phyloP scores from a whole-genome alignment of 441 rosid species.

The Dalechampia spathulata region DNA sequence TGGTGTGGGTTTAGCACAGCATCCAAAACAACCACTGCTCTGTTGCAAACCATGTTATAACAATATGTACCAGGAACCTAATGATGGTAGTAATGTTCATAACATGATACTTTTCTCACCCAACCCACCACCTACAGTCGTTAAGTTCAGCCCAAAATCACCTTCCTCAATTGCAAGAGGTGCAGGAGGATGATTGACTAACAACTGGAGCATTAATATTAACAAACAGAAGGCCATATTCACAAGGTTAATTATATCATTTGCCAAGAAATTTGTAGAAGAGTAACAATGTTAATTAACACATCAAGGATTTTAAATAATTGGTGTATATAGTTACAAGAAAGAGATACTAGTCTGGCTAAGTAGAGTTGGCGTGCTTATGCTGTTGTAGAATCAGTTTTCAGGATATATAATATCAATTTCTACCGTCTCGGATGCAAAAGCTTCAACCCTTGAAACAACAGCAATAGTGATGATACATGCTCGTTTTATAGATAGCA shows the following conservation, averaged over 20 bases:
- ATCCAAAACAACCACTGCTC: conserved; percentile 75
- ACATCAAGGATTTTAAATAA: no score
- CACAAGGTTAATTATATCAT: not conserved
- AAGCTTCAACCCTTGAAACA: not conserved
- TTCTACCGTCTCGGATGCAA: not conserved
- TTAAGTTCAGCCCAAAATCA: not conserved
- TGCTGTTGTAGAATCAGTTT: no score
- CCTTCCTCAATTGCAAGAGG: not conserved
- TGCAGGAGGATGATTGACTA: not conserved
- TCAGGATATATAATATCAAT: no score
- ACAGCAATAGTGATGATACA: not conserved
- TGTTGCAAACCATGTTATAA: conserved; percentile 33
- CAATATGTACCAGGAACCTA: conserved; percentile 6
- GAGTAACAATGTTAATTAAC: no score
- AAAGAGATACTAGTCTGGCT: no score
- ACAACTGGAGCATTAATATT: not conserved
- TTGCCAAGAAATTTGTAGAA: no score
- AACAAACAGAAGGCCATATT: not conserved
- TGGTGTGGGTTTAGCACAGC: conserved; percentile 47
- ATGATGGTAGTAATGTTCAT: not conserved
- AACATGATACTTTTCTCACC: not conserved
- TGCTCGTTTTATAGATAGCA: not conserved
- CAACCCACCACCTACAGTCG: not conserved
- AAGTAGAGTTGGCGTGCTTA: no score
- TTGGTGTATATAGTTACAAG: no score